Evolutionary conservation across 106 monocot genomes (phyloP), one percentile per base, ranked within the genome.

Genomic region (Dendrobium huoshanense): DNA sequence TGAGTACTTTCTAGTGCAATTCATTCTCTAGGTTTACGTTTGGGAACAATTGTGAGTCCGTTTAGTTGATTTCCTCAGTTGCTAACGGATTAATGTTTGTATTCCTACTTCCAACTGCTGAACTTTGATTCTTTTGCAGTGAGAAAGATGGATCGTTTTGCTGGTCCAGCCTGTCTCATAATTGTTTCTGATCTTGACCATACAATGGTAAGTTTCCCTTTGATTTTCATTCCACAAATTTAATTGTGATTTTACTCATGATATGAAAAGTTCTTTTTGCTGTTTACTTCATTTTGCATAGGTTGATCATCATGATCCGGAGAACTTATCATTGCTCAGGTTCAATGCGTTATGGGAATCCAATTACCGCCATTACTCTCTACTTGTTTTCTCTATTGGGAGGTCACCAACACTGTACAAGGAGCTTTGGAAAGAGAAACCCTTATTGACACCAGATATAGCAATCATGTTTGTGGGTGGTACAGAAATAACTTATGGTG

Each of bases 141-240:
- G 13, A 5, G 25, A n/a, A 17, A 55, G 70, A 70, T 70, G 70
- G 91, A 91, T 85, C 83, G 83, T 25, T 81, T 96, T 51, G 81
- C 76, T 72, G 82, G 49, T 51, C 74, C 90, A 0, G 80, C 96
- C 0, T 87, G 87, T 65, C 91, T 96, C 68, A 91, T 96, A 91
- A 87, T 96, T 33, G 91, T 96, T 4, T 93, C 96, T 10, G 96
- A 96, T 82, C 96, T 96, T 61, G 96, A 96, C 72, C 84, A 91
- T 31, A 96, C 96, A 17, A 96, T 96, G 96, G 96, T 96, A 87
- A 9, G 79, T 5, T 77, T 9, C 27, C 24, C 8, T 73, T 22
- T 11, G 7, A 0, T 47, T 24, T 22, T 70, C 27, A 43, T 5
- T 44, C 18, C 70, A 37, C 3, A 0, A 41, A 48, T 54, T 55